These are phyloP conservation scores for Skeletonema grethae DNA, from an alignment of 108 stramenopile genomes.

Conservation along the genomic window DNA sequence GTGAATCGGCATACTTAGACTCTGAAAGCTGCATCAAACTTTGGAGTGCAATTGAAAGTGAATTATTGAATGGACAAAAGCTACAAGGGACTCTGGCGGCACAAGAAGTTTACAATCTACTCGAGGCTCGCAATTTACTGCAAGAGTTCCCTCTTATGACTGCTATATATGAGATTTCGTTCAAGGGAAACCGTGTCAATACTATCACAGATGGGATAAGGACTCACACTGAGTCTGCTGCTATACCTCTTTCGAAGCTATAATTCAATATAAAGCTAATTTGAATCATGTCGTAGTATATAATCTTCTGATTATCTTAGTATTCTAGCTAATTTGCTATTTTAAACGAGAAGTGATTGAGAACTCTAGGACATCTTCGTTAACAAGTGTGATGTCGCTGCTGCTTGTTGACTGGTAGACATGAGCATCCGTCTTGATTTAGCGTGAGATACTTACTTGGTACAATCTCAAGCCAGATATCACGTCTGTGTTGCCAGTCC, in stretches of 20 bases:
- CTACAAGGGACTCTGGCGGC: constrained; percentile 91
- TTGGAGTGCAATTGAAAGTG: constrained; percentile 80
- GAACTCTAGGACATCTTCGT: too few relatives aligned
- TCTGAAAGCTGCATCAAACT: constrained; percentile 48
- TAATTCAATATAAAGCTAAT: not conserved
- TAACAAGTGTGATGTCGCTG: not conserved
- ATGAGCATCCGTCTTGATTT: not conserved
- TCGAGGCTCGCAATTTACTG: constrained; percentile 59
- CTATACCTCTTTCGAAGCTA: not conserved
- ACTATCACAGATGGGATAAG: constrained; percentile 61
- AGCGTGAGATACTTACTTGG: not conserved
- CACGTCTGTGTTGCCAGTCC: not conserved
- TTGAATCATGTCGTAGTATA: too few relatives aligned
- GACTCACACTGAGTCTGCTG: constrained; percentile 1
- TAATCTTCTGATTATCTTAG: too few relatives aligned
- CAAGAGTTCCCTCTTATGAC: constrained; percentile 86
- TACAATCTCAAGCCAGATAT: constrained; percentile 15
- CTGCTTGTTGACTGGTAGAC: not conserved
- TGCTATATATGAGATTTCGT: constrained; percentile 86
- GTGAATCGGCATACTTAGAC: constrained; percentile 15
- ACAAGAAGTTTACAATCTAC: constrained; percentile 79
- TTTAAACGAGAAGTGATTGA: too few relatives aligned
- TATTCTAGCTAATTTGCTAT: too few relatives aligned
- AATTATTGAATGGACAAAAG: constrained; percentile 92
- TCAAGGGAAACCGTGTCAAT: constrained; percentile 57